Evolutionary conservation across 2,329 filamentous ascomycete genomes (phyloP).

Genomic region (Apiospora kogelbergensis): DNA sequence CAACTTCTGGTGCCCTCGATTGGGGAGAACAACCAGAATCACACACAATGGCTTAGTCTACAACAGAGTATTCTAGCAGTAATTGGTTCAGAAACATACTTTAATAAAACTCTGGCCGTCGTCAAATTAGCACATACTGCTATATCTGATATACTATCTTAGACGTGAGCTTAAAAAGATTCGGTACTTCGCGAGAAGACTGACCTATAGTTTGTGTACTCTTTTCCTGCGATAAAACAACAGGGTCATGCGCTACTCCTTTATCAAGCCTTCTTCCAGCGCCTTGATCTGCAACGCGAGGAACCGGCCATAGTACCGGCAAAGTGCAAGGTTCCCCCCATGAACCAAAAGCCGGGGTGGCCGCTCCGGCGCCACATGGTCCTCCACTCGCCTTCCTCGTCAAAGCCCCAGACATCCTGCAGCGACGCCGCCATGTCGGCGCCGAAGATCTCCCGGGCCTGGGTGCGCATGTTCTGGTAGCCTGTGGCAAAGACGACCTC

Average conservation of each 20-base stretch:
- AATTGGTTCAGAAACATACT: no score
- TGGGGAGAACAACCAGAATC: no score
- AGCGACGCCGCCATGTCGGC: slow-evolving; percentile 58
- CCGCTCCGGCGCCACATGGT: slow-evolving; percentile 47
- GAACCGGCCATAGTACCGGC: slow-evolving; percentile 45
- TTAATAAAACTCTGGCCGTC: no score
- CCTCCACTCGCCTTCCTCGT: slow-evolving; percentile 53
- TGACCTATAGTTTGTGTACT: neutral
- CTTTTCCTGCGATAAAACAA: neutral
- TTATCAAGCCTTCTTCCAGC: slow-evolving; percentile 36
- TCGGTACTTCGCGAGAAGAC: neutral
- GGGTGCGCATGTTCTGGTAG: slow-evolving; percentile 66
- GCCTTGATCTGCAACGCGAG: slow-evolving; percentile 51
- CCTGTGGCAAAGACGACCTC: slow-evolving; percentile 58
- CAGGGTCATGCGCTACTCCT: neutral
- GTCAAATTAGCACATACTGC: no score
- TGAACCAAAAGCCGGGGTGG: slow-evolving; percentile 51
- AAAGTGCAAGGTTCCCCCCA: slow-evolving; percentile 51
- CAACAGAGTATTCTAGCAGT: no score
- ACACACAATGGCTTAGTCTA: no score
- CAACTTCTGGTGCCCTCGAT: no score
- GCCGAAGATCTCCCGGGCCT: slow-evolving; percentile 61
- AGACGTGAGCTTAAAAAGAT: neutral
- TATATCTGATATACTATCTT: no score
- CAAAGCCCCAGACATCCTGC: slow-evolving; percentile 62